Conservation (phyloP, 257 asterid genomes). For the Nicotiana noctiflora region DNA sequence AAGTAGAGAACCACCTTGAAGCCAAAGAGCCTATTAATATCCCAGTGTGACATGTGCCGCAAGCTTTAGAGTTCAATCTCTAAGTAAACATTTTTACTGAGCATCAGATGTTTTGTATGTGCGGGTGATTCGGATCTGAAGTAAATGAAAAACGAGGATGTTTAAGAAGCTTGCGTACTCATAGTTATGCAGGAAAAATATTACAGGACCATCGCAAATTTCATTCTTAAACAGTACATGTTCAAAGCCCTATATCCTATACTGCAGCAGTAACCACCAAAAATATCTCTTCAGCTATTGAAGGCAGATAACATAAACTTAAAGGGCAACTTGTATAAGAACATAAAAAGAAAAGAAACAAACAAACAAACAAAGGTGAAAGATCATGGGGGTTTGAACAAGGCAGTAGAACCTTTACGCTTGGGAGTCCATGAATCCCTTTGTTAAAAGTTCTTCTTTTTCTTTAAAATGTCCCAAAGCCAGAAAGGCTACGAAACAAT, state of each 20-base stretch:
- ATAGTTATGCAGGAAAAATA: not conserved
- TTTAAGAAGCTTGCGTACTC: not conserved
- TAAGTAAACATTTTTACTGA: slow-evolving; percentile 8
- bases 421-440: not conserved
- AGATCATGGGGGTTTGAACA: not conserved
- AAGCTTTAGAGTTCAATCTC: not conserved
- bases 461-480: not conserved
- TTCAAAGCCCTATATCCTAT: not conserved
- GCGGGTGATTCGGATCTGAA: slow-evolving; percentile 84
- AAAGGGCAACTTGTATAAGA: not conserved
- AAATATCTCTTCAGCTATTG: not conserved
- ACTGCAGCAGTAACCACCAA: not conserved
- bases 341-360: not conserved
- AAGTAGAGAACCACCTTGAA: not conserved
- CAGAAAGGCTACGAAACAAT: not conserved
- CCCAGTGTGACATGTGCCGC: not conserved
- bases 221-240: not conserved
- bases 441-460: not conserved
- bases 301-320: not conserved
- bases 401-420: not conserved
- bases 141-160: slow-evolving; percentile 6
- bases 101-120: slow-evolving; percentile 40
- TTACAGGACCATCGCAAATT: not conserved
- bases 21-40: not conserved
- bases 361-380: not conserved